Conservation (phyloP, 495 filamentous ascomycete genomes). For the Trichocladium antarcticum region DNA sequence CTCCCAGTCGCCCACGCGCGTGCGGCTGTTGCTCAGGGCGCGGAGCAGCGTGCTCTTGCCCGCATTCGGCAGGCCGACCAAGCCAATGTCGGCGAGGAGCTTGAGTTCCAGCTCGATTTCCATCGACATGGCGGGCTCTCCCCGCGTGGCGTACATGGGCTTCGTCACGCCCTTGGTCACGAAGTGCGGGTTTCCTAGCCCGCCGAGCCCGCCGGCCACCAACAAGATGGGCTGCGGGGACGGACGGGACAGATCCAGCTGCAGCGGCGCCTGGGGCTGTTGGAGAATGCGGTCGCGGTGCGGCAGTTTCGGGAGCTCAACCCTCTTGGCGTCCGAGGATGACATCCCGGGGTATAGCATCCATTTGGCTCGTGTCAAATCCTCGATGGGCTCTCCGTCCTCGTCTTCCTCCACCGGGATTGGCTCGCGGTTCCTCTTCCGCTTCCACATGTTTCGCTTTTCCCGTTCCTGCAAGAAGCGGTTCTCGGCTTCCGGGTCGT, state of each 20-base stretch:
- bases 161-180: slow-evolving; percentile 52
- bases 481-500: slow-evolving; percentile 61
- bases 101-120: slow-evolving; percentile 86
- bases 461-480: slow-evolving; percentile 21
- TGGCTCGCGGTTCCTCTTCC: slow-evolving; percentile 22
- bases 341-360: slow-evolving; percentile 69
- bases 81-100: slow-evolving; percentile 83
- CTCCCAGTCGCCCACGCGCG: slow-evolving; percentile 87
- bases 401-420: slow-evolving; percentile 28
- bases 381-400: slow-evolving; percentile 18
- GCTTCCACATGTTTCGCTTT: background rate
- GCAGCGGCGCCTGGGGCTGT: slow-evolving; percentile 60
- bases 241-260: slow-evolving; percentile 68
- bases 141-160: slow-evolving; percentile 81
- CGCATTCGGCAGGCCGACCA: slow-evolving; percentile 91
- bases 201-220: slow-evolving; percentile 79
- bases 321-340: slow-evolving; percentile 49
- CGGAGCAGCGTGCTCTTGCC: slow-evolving; percentile 90
- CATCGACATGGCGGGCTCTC: slow-evolving; percentile 65
- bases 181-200: slow-evolving; percentile 90
- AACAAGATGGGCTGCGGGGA: slow-evolving; percentile 80
- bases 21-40: slow-evolving; percentile 70
- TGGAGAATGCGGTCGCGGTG: slow-evolving; percentile 45
- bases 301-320: slow-evolving; percentile 50
- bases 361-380: slow-evolving; percentile 56